Evolutionary conservation across 2,329 filamentous ascomycete genomes (phyloP), one percentile per base, ranked within the genome.

Genomic region (Lasiodiplodia theobromae): DNA sequence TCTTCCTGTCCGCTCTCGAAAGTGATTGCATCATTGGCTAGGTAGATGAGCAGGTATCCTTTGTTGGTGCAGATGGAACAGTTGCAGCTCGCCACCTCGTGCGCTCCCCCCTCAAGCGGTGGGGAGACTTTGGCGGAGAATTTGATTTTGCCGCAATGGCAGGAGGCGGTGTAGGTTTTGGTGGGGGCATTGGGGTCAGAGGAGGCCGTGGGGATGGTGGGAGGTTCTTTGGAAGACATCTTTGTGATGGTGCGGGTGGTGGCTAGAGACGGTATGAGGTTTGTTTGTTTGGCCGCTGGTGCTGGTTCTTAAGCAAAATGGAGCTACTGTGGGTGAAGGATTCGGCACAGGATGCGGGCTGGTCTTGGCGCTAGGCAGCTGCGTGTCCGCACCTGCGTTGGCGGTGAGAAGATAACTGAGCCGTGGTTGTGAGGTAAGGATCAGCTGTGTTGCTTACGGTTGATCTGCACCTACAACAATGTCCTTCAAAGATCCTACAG

Each of bases 11-110:
- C 69, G 10, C 23, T 60, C 23, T 75, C 70, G 58, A 75, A 76
- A 2, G 47, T 44, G 23, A 78, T 47, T 6, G 70, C 37, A 2
- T 70, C 67, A 16, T 74, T 68, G 0, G 69, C 68, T 14, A 73
- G 67, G 66, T 76, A 76, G 66, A 86, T 78, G 34, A 87, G 78
- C 28, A 87, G 77, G 69, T 86, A 86, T 0, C 86, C 86, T 44
- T 83, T 80, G n/a, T 83, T 80, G 0, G 77, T 74, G 73, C 86
- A 87, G 68, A 84, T 83, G 44, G 85, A 87, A 75, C 86, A 88
- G 72, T 83, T 86, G 79, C 86, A 88, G 25, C 80, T 71, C 23
- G 81, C 56, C 7, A 86, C 80, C 67, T 77, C 72, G 68, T 82
- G 76, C 18, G 76, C 18, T 38, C 68, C 70, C 83, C 79, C 14